Conservation (phyloP, 2,329 filamentous ascomycete genomes). For the Beauveria scarabaeidicola region DNA sequence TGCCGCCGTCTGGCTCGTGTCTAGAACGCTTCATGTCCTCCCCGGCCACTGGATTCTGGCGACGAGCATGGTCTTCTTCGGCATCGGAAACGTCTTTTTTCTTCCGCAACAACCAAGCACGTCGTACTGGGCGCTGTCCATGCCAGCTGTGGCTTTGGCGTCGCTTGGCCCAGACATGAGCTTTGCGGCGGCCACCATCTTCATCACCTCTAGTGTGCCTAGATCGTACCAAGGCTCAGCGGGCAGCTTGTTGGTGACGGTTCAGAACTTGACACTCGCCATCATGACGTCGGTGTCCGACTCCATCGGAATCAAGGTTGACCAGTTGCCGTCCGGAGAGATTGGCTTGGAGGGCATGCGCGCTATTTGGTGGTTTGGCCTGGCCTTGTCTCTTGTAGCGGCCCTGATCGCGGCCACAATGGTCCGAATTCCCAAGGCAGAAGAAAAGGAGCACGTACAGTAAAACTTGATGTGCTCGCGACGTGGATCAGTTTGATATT, state of each 20-base stretch:
- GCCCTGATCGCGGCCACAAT: constrained; percentile 9
- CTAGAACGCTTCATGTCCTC: constrained; percentile 34
- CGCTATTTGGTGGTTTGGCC: constrained; percentile 13
- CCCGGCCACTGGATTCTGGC: constrained; percentile 38
- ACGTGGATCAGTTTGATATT: no score
- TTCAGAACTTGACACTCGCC: constrained; percentile 36
- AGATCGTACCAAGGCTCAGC: constrained; percentile 38
- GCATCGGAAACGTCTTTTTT: constrained; percentile 11
- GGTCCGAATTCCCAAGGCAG: constrained; percentile 12
- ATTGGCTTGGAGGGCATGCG: constrained; percentile 10
- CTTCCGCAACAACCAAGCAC: constrained; percentile 28
- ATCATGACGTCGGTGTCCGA: constrained; percentile 29
- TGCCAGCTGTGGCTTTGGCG: constrained; percentile 34
- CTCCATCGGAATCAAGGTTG: constrained; percentile 22
- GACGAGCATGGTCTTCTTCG: constrained; percentile 28
- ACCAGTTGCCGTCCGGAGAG: constrained; percentile 4
- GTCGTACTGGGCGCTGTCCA: constrained; percentile 35
- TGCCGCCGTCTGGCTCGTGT: constrained; percentile 36
- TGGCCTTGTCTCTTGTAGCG: constrained; percentile 8
- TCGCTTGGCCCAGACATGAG: constrained; percentile 39
- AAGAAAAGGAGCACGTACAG: constrained; percentile 12
- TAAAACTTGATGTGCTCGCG: neutral
- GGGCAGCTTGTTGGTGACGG: constrained; percentile 36
- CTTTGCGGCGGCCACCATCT: constrained; percentile 39
- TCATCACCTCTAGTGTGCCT: constrained; percentile 37